A percentile compares a stretch with the other conserved stretches of the same genome.
These are phyloP conservation scores for Dalbergia cultrata DNA, from an alignment of 306 rosid species.

Conservation along the genomic window DNA sequence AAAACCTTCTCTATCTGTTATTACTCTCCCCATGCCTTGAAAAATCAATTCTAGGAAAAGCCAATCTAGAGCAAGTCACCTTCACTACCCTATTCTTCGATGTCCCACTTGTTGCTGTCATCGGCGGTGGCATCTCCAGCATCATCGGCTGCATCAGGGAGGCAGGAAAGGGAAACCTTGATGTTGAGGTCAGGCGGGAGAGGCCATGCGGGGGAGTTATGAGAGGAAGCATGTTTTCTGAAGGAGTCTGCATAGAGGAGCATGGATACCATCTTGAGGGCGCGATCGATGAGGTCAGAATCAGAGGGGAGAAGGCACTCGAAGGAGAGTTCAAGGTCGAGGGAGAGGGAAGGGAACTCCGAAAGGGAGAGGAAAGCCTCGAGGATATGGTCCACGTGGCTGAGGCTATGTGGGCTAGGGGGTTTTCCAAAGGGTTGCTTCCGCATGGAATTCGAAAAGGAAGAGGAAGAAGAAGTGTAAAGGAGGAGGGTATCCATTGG, in stretches of 20 bases:
- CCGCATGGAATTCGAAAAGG: conserved; percentile 73
- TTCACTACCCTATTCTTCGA: too few species aligned
- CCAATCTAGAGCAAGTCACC: too few species aligned
- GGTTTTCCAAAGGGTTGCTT: conserved; percentile 92
- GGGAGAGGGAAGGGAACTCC: conserved; percentile 65
- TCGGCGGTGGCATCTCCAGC: too few species aligned
- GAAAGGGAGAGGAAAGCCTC: conserved; percentile 69
- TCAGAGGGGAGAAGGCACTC: conserved; percentile 81
- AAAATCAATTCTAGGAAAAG: too few species aligned
- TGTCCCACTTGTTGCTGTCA: too few species aligned
- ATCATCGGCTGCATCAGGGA: too few species aligned
- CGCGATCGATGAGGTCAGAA: conserved; percentile 92
- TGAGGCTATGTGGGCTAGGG: conserved; percentile 59
- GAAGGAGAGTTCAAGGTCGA: conserved; percentile 76
- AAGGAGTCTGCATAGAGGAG: conserved; percentile 89
- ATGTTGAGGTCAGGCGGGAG: conserved; percentile 96
- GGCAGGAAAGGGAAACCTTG: conserved; percentile 56
- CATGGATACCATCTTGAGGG: conserved; percentile 69
- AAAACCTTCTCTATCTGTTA: too few species aligned
- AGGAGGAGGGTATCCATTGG: conserved; percentile 68
- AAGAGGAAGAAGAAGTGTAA: conserved; percentile 56
- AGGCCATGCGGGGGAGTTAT: conserved; percentile 82
- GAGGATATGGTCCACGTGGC: conserved; percentile 60
- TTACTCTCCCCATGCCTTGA: too few species aligned
- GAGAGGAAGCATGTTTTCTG: conserved; percentile 79